phyloP scores from a whole-genome alignment of 331 rosid genomes.

The Phaseolus coccineus region DNA sequence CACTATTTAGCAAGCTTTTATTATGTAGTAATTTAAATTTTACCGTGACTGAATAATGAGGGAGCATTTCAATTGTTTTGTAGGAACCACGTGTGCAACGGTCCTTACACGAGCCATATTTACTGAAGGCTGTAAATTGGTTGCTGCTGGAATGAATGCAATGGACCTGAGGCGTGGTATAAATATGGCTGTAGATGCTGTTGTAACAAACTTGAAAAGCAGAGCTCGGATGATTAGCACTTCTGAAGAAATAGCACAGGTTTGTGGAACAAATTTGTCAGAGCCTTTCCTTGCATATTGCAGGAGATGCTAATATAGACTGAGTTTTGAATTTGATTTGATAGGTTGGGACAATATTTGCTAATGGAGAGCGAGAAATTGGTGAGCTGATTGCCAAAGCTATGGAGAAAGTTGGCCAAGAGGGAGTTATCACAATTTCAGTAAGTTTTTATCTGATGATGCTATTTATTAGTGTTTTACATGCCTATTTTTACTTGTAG shows the following conservation, averaged over 20 bases:
- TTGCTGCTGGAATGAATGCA: constrained; percentile 99
- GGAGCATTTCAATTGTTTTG: constrained; percentile 32
- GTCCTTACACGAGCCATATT: constrained; percentile 95
- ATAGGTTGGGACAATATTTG: constrained; percentile 96
- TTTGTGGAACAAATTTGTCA: constrained; percentile 37
- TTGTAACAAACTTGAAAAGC: constrained; percentile 86
- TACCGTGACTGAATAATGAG: constrained; percentile 2
- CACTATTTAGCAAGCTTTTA: neutral
- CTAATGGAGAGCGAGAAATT: constrained; percentile 95
- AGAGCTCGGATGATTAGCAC: constrained; percentile 94
- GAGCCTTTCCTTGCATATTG: neutral
- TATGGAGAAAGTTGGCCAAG: constrained; percentile 99
- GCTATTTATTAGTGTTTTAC: neutral
- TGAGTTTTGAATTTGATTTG: neutral
- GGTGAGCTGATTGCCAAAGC: constrained; percentile 98
- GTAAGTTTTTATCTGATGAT: constrained; percentile 58
- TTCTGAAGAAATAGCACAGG: constrained; percentile 99
- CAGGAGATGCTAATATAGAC: neutral
- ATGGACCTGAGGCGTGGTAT: constrained; percentile 98
- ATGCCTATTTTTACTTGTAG: neutral
- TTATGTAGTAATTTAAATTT: neutral
- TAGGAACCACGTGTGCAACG: constrained; percentile 99
- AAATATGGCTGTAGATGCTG: constrained; percentile 91
- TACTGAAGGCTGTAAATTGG: constrained; percentile 95
- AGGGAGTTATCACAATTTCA: constrained; percentile 93